These are phyloP conservation scores for Groenewaldozyma sp. DNA, from an alignment of 1,139 yeast genomes.

Conservation along the genomic window DNA sequence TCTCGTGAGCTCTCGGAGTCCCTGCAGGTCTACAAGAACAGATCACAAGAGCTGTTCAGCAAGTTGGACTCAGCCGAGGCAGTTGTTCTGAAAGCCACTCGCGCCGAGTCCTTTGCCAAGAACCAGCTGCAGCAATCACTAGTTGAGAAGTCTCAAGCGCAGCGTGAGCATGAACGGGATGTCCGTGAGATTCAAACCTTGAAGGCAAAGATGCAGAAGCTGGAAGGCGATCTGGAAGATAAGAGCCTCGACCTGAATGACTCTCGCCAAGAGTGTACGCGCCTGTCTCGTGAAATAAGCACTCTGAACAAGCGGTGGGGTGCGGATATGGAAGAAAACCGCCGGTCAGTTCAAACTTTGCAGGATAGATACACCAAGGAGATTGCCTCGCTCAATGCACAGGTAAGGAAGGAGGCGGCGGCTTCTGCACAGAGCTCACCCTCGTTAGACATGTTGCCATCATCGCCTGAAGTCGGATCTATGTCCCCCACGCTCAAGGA, in stretches of 20 bases:
- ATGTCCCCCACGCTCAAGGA: constrained; percentile 22
- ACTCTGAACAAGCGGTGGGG: constrained; percentile 21
- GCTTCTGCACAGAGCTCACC: not conserved
- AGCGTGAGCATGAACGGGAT: constrained; percentile 50
- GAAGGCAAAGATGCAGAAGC: constrained; percentile 43
- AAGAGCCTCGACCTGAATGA: constrained; percentile 48
- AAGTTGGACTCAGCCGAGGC: constrained; percentile 76
- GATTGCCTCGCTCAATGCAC: constrained; percentile 39
- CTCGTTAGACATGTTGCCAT: not conserved
- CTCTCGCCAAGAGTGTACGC: constrained; percentile 36
- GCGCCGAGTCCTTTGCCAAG: constrained; percentile 51
- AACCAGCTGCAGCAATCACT: constrained; percentile 50
- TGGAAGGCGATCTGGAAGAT: constrained; percentile 55
- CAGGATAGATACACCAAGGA: constrained; percentile 44
- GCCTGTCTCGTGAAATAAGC: constrained; percentile 42
- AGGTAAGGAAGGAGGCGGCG: constrained; percentile 42
- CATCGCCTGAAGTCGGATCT: not conserved
- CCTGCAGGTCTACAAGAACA: constrained; percentile 52
- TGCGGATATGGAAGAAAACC: constrained; percentile 20
- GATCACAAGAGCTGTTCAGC: constrained; percentile 68
- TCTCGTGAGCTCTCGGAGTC: constrained; percentile 45
- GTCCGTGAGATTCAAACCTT: constrained; percentile 41
- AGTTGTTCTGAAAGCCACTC: constrained; percentile 50
- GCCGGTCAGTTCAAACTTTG: constrained; percentile 22
- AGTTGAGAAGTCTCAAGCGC: constrained; percentile 48